Evolutionary conservation across 495 filamentous ascomycete genomes (phyloP).

Genomic region (Daldinia vernicosa): DNA sequence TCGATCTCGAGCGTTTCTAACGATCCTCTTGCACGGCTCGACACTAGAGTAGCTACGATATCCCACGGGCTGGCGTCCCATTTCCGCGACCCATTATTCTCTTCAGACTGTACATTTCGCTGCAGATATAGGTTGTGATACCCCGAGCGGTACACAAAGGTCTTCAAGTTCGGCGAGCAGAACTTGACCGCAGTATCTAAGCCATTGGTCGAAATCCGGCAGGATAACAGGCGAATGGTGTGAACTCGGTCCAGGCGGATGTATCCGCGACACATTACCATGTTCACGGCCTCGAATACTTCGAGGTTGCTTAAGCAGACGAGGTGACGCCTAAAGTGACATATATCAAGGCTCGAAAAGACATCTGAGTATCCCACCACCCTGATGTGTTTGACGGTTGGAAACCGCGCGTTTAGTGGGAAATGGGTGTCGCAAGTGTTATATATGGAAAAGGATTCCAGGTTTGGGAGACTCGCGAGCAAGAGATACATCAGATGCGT

Average conservation of each 20-base stretch:
- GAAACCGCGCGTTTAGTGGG: neutral
- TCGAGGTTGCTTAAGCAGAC: neutral
- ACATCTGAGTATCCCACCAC: neutral
- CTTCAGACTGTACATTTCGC: too few species aligned
- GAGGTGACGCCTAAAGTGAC: neutral
- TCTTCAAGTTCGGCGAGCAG: neutral
- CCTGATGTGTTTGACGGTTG: neutral
- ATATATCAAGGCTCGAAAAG: neutral
- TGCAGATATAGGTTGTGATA: neutral
- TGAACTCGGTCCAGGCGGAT: neutral
- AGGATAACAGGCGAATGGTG: neutral
- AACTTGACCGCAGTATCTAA: neutral
- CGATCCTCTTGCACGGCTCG: rapidly evolving
- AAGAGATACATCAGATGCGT: neutral
- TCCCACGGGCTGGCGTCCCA: neutral
- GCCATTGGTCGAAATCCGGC: neutral
- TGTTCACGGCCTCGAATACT: neutral
- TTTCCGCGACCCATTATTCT: neutral
- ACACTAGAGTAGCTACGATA: neutral
- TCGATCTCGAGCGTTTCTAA: constrained; percentile 9
- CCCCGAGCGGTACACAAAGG: constrained; percentile 1
- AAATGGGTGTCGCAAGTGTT: neutral
- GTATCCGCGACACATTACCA: neutral
- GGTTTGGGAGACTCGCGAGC: neutral
- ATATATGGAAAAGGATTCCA: neutral